phyloP scores from a whole-genome alignment of 257 asterid genomes.

The Penstemon newberryi region DNA sequence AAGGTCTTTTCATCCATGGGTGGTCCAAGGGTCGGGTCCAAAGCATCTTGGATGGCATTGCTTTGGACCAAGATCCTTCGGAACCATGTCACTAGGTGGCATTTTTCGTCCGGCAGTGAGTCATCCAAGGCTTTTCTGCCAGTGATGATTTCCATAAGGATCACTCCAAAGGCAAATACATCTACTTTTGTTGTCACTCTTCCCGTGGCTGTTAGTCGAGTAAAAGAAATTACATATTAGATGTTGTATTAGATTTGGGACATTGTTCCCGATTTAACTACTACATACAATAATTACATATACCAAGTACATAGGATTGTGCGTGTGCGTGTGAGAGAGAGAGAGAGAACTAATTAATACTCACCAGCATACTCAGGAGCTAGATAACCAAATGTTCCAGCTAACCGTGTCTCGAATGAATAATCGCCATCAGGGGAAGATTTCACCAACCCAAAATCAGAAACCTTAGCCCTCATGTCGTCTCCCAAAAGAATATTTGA shows the following conservation, averaged over 20 bases:
- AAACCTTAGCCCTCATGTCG: slow-evolving; percentile 86
- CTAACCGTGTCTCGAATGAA: slow-evolving; percentile 71
- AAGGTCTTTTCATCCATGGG: slow-evolving; percentile 48
- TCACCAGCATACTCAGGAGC: slow-evolving; percentile 96
- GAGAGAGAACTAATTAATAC: slow-evolving; percentile 3
- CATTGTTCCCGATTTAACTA: no score
- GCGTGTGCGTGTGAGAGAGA: not conserved
- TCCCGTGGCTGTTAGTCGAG: slow-evolving; percentile 67
- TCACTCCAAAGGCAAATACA: slow-evolving; percentile 82
- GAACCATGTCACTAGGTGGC: slow-evolving; percentile 78
- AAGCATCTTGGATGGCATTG: slow-evolving; percentile 37
- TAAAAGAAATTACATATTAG: slow-evolving; percentile 4
- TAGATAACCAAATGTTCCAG: slow-evolving; percentile 96
- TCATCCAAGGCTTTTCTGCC: slow-evolving; percentile 74
- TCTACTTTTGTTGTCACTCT: slow-evolving; percentile 83
- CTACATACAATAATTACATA: no score
- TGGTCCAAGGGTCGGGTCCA: slow-evolving; percentile 51
- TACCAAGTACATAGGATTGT: not conserved
- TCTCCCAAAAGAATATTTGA: slow-evolving; percentile 82
- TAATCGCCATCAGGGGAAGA: slow-evolving; percentile 60
- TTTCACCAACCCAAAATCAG: slow-evolving; percentile 91
- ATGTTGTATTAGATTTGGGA: not conserved
- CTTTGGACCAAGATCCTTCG: slow-evolving; percentile 44
- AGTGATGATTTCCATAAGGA: slow-evolving; percentile 80
- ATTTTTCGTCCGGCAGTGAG: slow-evolving; percentile 56